Conservation (phyloP, 495 filamentous ascomycete species). For the Penicillium roqueforti region DNA sequence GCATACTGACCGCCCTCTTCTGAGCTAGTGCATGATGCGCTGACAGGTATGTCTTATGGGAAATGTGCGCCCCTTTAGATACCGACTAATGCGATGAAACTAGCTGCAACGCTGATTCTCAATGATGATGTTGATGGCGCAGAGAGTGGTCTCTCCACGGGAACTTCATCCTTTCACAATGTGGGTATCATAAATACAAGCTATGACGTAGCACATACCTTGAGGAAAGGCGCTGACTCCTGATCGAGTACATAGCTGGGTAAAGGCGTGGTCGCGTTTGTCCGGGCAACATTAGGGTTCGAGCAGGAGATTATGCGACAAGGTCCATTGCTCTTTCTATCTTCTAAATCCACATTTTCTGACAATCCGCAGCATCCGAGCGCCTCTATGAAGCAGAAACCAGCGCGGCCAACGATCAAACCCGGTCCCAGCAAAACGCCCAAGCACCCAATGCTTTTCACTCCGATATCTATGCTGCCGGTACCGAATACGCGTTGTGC, state of each 20-base stretch:
- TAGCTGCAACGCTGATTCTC: constrained; percentile 67
- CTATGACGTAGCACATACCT: constrained; percentile 7
- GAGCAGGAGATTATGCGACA: constrained; percentile 93
- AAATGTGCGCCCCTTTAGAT: neutral
- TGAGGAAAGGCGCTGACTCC: constrained; percentile 6
- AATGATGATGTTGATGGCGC: constrained; percentile 91
- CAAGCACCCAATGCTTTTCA: constrained; percentile 46
- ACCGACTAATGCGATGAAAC: neutral
- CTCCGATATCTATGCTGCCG: constrained; percentile 69
- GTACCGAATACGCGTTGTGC: constrained; percentile 78
- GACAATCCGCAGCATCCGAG: constrained; percentile 54
- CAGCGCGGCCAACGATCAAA: constrained; percentile 71
- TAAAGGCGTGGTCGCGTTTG: constrained; percentile 74
- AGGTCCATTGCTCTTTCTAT: constrained; percentile 39
- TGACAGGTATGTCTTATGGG: constrained; percentile 47
- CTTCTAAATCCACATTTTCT: constrained; percentile 1
- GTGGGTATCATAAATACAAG: constrained; percentile 35
- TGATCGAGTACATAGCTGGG: constrained; percentile 60
- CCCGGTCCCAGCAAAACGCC: constrained; percentile 56
- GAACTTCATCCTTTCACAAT: constrained; percentile 85
- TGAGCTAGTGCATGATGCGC: constrained; percentile 56
- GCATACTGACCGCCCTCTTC: constrained; percentile 19
- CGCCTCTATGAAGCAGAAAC: constrained; percentile 75
- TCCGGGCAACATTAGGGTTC: constrained; percentile 83
- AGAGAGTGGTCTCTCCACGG: constrained; percentile 65